Conservation (phyloP, 2,329 filamentous ascomycete genomes). For the Alternaria gansuensis region DNA sequence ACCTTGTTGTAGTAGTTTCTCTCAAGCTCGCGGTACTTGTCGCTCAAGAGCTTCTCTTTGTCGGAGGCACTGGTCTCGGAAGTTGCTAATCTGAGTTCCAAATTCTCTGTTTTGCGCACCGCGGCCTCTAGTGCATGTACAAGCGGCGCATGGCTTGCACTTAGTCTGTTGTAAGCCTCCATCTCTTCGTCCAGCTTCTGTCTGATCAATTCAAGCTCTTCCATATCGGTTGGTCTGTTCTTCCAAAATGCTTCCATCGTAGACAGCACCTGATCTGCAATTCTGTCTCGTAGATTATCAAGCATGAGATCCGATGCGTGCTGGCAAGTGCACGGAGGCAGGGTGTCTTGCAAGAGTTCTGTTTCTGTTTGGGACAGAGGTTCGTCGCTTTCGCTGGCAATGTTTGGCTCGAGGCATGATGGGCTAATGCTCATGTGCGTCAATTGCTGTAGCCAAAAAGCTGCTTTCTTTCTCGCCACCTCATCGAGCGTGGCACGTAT, state of each 20-base stretch:
- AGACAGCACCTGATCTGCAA: background rate
- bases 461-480: background rate
- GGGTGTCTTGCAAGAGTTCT: background rate
- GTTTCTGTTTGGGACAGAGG: background rate
- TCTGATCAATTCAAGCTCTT: too few relatives aligned
- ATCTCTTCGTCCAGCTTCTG: too few relatives aligned
- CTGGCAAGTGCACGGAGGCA: background rate
- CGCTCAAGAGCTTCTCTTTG: background rate
- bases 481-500: background rate
- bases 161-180: background rate
- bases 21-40: background rate
- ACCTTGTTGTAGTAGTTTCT: conserved; percentile 1
- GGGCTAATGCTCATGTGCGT: background rate
- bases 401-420: background rate
- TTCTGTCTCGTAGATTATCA: too few relatives aligned
- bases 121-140: background rate
- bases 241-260: too few relatives aligned
- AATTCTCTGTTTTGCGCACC: background rate
- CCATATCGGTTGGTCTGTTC: too few relatives aligned
- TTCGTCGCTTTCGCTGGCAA: background rate
- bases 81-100: background rate
- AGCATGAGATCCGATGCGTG: too few relatives aligned
- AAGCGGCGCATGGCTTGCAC: background rate
- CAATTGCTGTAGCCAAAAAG: background rate
- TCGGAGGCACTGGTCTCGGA: background rate